Percentiles rank a stretch among this genome's conserved stretches.
Evolutionary conservation across 176 grass and related monocot species (phyloP).

Genomic region (Raddia guianensis): DNA sequence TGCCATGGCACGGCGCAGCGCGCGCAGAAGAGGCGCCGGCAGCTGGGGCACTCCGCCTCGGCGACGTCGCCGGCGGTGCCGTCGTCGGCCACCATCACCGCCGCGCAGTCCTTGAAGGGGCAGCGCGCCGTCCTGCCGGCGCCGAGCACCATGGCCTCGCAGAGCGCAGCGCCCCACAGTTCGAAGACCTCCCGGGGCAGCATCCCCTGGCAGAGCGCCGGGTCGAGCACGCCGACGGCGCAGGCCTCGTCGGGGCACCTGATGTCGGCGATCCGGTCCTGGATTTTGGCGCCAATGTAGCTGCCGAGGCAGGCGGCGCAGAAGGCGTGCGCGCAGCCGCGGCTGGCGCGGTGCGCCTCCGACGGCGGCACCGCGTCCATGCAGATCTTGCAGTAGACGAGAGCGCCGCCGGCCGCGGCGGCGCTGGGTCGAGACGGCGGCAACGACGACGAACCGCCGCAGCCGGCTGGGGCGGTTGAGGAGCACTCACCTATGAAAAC

Average conservation of each 20-base stretch:
- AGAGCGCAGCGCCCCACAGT: conserved; percentile 53
- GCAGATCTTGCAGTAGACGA: conserved; percentile 71
- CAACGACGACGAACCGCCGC: background rate
- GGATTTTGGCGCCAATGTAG: conserved; percentile 58
- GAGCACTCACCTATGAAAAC: conserved; percentile 23
- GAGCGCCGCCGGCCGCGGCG: background rate
- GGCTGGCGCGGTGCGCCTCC: conserved; percentile 25
- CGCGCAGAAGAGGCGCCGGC: conserved; percentile 60
- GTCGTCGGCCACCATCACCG: conserved; percentile 48
- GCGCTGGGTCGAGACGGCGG: background rate
- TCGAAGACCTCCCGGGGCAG: conserved; percentile 44
- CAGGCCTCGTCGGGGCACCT: conserved; percentile 64
- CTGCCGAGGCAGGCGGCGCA: conserved; percentile 49
- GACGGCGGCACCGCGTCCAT: conserved; percentile 45
- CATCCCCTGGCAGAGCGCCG: conserved; percentile 38
- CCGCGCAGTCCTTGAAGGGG: conserved; percentile 73
- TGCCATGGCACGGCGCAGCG: conserved; percentile 66
- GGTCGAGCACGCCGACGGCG: conserved; percentile 20
- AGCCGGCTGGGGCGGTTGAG: too few relatives aligned
- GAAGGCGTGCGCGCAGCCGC: conserved; percentile 62
- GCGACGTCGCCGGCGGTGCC: background rate
- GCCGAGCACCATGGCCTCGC: conserved; percentile 48
- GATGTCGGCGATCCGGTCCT: conserved; percentile 34
- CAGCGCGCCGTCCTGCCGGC: conserved; percentile 49
- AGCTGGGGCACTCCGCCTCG: conserved; percentile 61